Evolutionary conservation across 768 basidiomycete genomes (phyloP), one percentile per base, ranked within the genome.

Genomic region (Lactarius psammicola): DNA sequence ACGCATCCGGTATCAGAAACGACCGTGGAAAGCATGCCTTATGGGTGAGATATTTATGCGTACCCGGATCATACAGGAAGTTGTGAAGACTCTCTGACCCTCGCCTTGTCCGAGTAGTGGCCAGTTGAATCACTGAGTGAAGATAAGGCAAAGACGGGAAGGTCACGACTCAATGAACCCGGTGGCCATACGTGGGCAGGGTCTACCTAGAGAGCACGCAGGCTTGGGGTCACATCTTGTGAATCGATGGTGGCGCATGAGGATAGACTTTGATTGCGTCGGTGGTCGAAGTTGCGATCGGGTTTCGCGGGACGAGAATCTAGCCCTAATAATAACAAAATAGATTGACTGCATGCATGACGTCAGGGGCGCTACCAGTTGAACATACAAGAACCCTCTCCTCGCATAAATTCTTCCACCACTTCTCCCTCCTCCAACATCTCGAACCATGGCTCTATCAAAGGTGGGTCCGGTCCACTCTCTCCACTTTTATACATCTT

Each of bases 401-500:
- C 36, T 56, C 18, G 54, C 66, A 66, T 62, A 68, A 59, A 53
- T 11, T 38, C n/a, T 34, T 10, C 28, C 20, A 51, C 8, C 30
- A 8, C 36, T 17, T 23, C n/a, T 33, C 33, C n/a, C 34, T n/a
- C 31, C 20, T 33, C 23, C 33, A 56, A 34, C 38, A n/a, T 17
- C 42, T 44, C 17, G 28, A 49, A 59, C 30, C 54, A 70, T 70
- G 69, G 67, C 67, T 54, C 67, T 70, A 42, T 70, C 69, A 23
- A 70, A 65, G 69, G 69, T 65, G 26, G 4, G 18, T 40, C 26
- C 23, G 26, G 36, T n/a, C 49, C 20, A 11, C 7, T 26, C 26
- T 15, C 18, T 40, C 28, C 18, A 18, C 17, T 6, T 34, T 33
- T 8, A 38, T 13, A 9, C 34, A 3, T 57, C 4, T 18, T 59